phyloP scores from a whole-genome alignment of 257 asterid species.

The Pogostemon cablin region DNA sequence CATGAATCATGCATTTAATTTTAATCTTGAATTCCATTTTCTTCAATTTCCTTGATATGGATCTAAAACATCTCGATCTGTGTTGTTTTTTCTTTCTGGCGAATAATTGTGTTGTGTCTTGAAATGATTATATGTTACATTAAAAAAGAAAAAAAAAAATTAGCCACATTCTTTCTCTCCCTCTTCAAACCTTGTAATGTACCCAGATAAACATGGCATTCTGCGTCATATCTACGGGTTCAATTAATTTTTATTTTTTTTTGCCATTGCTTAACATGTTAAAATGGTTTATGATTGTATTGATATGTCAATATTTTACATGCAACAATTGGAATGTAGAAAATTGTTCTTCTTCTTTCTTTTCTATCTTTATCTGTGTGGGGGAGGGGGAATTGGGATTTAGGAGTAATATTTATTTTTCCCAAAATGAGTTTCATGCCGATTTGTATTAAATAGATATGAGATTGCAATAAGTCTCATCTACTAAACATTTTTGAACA shows the following conservation, averaged over 20 bases:
- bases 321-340: not conserved
- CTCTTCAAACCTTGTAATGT: too few species aligned
- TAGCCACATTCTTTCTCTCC: too few species aligned
- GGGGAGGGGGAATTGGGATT: too few species aligned
- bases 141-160: not conserved
- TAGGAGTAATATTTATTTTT: not conserved
- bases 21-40: slow-evolving; percentile 22
- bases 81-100: slow-evolving; percentile 13
- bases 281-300: slow-evolving; percentile 17
- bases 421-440: not conserved
- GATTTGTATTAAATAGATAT: slow-evolving; percentile 25
- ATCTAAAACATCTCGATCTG: slow-evolving; percentile 29
- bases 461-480: not conserved
- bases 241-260: too few species aligned
- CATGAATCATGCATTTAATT: slow-evolving; percentile 5
- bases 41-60: slow-evolving; percentile 24
- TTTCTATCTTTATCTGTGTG: not conserved
- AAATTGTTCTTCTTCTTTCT: not conserved
- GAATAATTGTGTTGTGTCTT: slow-evolving; percentile 22
- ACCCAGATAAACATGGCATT: too few species aligned
- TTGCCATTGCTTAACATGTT: not conserved
- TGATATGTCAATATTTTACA: slow-evolving; percentile 17
- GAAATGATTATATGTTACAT: slow-evolving; percentile 6
- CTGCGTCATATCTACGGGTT: too few species aligned
- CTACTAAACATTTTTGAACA: not conserved